Evolutionary conservation across 75 land plant species (phyloP), one percentile per base, ranked within the genome.

Genomic region (Selaginella tamariscina): DNA sequence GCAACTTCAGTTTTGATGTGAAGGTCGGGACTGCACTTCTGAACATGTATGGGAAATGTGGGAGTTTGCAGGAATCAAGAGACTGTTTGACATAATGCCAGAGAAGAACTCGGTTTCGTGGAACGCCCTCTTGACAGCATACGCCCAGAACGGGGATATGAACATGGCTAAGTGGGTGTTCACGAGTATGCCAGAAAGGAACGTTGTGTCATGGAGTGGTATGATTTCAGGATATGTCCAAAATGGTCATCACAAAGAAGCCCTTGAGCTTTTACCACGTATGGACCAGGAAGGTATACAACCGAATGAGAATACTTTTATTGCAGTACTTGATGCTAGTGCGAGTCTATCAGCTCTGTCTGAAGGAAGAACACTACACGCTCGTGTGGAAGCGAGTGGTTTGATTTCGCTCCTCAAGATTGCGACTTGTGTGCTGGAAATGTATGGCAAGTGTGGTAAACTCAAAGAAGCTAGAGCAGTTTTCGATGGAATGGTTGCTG

Each of bases 221-320:
- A 69, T 69, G 70, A 60, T 69, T 55, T 15, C 70, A 2, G 70
- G 70, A 24, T 69, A 69, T 69, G 70, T 27, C 29, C 70, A 69
- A 27, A 54, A 69, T 24, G 70, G 65, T n/a, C 67, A 74, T 5
- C 60, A 78, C 54, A 65, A 56, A 23, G 69, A 44, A 1, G 83
- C 91, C 5, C 70, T 85, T 8, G 1, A 69, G 13, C 31, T 54
- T 8, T 69, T 69, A n/a, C 21, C 26, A 23, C 29, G 27, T 11
- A 69, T 69, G 70, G 22, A 27, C 28, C 5, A 56, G 1, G 70
- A 69, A 2, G 27, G 62, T 21, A 8, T 56, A 27, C 24, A 29
- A 27, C 66, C 70, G 2, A 56, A 69, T 22, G 64, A 69, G 24
- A 32, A 32, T 65, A 49, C 56, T 11, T 72, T 72, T 30, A 55